Evolutionary conservation across 768 basidiomycete genomes (phyloP), one percentile per base, ranked within the genome.

Genomic region (Boletus reticulatus): DNA sequence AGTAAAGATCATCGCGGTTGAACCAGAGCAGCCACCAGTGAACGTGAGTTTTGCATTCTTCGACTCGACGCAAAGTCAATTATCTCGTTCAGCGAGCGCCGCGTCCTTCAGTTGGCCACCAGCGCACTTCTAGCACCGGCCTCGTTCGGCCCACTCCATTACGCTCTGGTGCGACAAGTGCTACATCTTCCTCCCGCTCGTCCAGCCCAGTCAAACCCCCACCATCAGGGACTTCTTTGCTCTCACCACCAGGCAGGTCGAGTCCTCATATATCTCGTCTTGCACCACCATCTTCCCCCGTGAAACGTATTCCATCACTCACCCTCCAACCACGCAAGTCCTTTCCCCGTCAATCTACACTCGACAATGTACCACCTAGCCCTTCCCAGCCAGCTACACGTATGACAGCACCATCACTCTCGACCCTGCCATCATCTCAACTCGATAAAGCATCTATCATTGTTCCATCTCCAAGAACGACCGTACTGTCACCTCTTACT

Each of bases 1-100:
- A 69, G 90, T 98, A 59, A 91, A 83, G 67, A 71, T 86, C 24
- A 75, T 80, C 63, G 80, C 80, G 17, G 46, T 56, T 10, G 67
- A 71, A 31, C 56, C 60, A 17, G 70, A 71, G 13, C 71, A 59
- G n/a, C 59, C 43, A 14, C 52, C 61, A 32, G 57, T 43, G 32
- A 71, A 39, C 43, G 69, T 71, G 58, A 69, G 69, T 62, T 38
- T n/a, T 29, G 22, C 9, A 0, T 34, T 5, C 16, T 44, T 53
- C 29, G 27, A 24, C 29, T 16, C 7, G 46, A 20, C 3, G 34
- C 29, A 54, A 32, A 17, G 22, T 43, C 43, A 27, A 43, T 20
- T 31, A 31, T 44, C n/a, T 19, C 36, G 22, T 73, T 29, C 32
- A 68, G 58, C 75, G 75, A 50, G 48, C 56, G 4, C 64, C 61